Evolutionary conservation across 805 yeast species (phyloP).

Genomic region (Kockiozyma suomiensis): DNA sequence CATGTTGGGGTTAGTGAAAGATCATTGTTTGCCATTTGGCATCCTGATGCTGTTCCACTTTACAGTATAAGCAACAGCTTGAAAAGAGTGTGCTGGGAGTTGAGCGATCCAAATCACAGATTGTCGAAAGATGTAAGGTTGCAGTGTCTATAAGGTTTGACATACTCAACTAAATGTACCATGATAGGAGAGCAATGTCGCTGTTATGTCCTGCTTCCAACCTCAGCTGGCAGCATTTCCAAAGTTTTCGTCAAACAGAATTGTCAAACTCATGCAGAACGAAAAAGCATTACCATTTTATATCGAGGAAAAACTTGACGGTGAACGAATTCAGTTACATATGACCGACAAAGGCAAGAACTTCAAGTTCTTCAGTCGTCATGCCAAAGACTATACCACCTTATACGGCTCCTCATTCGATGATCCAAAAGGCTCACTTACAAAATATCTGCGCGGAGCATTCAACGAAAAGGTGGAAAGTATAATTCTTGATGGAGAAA

Average conservation of each 20-base stretch:
- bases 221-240: conserved; percentile 76
- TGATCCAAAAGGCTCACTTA: conserved; percentile 52
- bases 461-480: conserved; percentile 45
- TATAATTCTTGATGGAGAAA: conserved; percentile 81
- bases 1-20: conserved; percentile 61
- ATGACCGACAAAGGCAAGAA: conserved; percentile 51
- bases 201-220: conserved; percentile 59
- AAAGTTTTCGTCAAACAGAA: conserved; percentile 51
- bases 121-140: conserved; percentile 49
- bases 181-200: conserved; percentile 46
- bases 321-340: conserved; percentile 85
- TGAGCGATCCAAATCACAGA: conserved; percentile 54
- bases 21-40: conserved; percentile 63
- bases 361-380: conserved; percentile 62
- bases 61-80: conserved; percentile 67
- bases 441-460: conserved; percentile 52
- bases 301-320: conserved; percentile 92
- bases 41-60: conserved; percentile 72
- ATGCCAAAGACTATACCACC: conserved; percentile 71
- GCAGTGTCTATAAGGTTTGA: conserved; percentile 23
- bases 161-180: no score
- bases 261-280: conserved; percentile 44
- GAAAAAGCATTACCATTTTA: conserved; percentile 49
- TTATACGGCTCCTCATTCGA: conserved; percentile 61
- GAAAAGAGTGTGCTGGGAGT: conserved; percentile 58